These are phyloP conservation scores for Lasiodiplodia citricola DNA, from an alignment of 2,329 filamentous ascomycete species.

Conservation along the genomic window DNA sequence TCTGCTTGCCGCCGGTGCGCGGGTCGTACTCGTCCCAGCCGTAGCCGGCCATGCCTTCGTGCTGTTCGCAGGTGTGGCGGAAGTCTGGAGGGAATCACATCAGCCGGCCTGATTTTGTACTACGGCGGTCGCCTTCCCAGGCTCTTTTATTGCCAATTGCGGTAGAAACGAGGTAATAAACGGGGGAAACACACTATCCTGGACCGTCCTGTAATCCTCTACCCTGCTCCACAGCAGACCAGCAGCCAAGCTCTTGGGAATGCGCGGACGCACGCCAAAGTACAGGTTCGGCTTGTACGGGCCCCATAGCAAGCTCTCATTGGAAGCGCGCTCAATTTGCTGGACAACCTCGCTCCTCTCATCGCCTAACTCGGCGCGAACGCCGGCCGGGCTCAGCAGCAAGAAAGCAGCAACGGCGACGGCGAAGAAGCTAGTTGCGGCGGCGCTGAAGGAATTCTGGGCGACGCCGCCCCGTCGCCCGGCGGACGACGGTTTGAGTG, in stretches of 20 bases:
- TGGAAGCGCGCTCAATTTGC: constrained; percentile 58
- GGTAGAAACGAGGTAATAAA: constrained; percentile 25
- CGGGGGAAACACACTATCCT: constrained; percentile 66
- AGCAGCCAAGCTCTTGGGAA: constrained; percentile 80
- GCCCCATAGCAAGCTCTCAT: constrained; percentile 92
- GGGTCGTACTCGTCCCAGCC: constrained; percentile 98
- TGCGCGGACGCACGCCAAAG: constrained; percentile 84
- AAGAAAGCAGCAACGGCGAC: constrained; percentile 31
- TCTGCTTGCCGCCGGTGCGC: constrained; percentile 82
- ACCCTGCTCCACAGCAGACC: constrained; percentile 89
- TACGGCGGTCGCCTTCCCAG: neutral
- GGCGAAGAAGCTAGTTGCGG: constrained; percentile 20
- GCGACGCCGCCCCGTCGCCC: neutral
- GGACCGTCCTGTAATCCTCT: constrained; percentile 76
- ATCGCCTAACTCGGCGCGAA: constrained; percentile 6
- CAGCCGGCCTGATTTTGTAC: neutral
- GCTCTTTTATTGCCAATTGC: neutral
- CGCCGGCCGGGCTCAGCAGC: constrained; percentile 33
- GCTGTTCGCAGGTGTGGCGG: constrained; percentile 93
- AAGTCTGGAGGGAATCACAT: constrained; percentile 63
- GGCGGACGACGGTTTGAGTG: constrained; percentile 28
- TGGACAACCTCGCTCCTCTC: constrained; percentile 2
- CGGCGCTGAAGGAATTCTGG: neutral
- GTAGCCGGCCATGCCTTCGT: constrained; percentile 87
- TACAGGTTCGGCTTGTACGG: constrained; percentile 94